phyloP scores from a whole-genome alignment of 1,284 basidiomycete genomes.

The Tetrapyrgos nigripes region DNA sequence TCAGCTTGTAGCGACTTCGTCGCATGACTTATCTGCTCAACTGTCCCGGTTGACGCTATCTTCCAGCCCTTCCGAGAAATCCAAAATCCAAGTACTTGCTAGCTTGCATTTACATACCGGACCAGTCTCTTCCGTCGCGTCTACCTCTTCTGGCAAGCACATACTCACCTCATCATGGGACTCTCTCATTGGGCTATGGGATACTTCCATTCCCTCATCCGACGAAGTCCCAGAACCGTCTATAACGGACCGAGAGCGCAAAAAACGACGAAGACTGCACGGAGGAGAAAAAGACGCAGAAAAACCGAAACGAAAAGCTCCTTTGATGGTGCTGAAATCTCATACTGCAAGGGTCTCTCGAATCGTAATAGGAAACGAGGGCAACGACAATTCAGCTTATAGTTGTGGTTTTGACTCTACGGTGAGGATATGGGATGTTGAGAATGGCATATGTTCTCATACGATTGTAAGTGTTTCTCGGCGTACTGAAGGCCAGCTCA shows the following conservation, averaged over 20 bases:
- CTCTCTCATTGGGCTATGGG: conserved; percentile 80
- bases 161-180: conserved; percentile 86
- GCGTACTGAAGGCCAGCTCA: neutral
- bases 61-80: conserved; percentile 25
- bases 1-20: conserved; percentile 76
- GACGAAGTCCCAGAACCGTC: conserved; percentile 63
- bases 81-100: conserved; percentile 51
- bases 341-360: conserved; percentile 78
- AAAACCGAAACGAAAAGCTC: conserved; percentile 62
- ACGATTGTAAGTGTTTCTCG: conserved; percentile 61
- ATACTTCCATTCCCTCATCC: conserved; percentile 61
- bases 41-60: conserved; percentile 59
- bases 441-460: conserved; percentile 66
- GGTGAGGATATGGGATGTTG: conserved; percentile 75
- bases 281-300: conserved; percentile 27
- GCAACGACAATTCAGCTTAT: conserved; percentile 48
- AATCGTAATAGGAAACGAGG: conserved; percentile 53
- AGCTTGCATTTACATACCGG: conserved; percentile 80
- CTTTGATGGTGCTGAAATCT: conserved; percentile 70
- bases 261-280: conserved; percentile 59
- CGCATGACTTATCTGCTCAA: conserved; percentile 82
- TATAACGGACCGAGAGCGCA: conserved; percentile 48
- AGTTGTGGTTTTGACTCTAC: conserved; percentile 84
- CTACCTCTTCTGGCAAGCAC: conserved; percentile 59
- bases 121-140: conserved; percentile 71